These are phyloP conservation scores for Huntiella savannae DNA, from an alignment of 2,329 filamentous ascomycete species.

Conservation along the genomic window DNA sequence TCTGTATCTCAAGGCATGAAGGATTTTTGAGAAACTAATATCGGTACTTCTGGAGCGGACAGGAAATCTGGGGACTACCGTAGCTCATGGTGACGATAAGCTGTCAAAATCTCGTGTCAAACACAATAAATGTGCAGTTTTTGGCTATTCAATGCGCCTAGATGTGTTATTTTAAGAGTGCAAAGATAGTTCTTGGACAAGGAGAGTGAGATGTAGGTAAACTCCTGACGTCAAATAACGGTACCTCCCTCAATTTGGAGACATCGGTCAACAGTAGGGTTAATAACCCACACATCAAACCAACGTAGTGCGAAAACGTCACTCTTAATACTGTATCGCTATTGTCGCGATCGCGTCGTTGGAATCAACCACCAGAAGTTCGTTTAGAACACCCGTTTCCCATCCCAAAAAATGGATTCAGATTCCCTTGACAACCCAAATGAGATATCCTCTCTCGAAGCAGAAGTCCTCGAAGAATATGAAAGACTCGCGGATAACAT, in stretches of 20 bases:
- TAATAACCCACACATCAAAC: neutral
- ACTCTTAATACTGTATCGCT: too few species aligned
- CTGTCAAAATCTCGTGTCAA: too few species aligned
- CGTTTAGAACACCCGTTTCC: neutral
- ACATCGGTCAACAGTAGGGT: neutral
- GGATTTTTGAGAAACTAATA: neutral
- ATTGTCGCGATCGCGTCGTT: neutral
- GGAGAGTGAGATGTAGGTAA: too few species aligned
- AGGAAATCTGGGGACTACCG: too few species aligned
- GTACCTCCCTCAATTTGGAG: too few species aligned
- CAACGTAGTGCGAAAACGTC: neutral
- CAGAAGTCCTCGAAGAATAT: constrained; percentile 91
- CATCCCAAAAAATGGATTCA: neutral
- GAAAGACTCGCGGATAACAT: constrained; percentile 72
- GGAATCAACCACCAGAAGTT: neutral
- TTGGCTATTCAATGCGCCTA: too few species aligned
- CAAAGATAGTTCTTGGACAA: too few species aligned
- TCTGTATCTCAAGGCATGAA: neutral
- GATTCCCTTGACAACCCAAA: constrained; percentile 20
- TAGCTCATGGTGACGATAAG: too few species aligned
- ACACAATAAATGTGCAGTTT: too few species aligned
- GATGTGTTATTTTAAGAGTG: too few species aligned
- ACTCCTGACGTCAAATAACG: too few species aligned
- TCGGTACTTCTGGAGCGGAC: too few species aligned
- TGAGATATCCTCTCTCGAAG: constrained; percentile 62